Evolutionary conservation across 1,284 basidiomycete genomes (phyloP).

Genomic region (Ustilago lituana): DNA sequence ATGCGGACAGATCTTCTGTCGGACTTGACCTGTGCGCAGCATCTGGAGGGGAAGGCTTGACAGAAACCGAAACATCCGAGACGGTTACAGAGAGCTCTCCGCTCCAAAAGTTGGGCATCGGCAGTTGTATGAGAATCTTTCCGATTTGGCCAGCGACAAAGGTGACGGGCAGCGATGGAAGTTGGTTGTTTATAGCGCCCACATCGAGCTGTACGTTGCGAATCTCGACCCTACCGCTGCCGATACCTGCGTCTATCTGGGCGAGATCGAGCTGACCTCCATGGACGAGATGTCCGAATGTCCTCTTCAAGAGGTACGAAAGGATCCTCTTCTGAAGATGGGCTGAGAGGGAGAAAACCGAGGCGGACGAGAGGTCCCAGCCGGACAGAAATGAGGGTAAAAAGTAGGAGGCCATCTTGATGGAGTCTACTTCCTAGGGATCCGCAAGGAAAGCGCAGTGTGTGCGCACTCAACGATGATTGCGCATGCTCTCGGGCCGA

Average conservation of each 20-base stretch:
- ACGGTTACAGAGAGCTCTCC: slow-evolving; percentile 47
- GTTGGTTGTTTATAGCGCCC: slow-evolving; percentile 48
- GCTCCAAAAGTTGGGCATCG: slow-evolving; percentile 54
- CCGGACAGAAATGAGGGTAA: slow-evolving; percentile 36
- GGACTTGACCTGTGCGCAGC: not conserved
- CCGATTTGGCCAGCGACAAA: slow-evolving; percentile 75
- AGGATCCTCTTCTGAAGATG: slow-evolving; percentile 87
- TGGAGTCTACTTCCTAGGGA: not conserved
- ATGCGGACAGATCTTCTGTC: slow-evolving; percentile 17
- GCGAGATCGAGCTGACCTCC: slow-evolving; percentile 86
- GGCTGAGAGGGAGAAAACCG: slow-evolving; percentile 72
- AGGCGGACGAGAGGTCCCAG: slow-evolving; percentile 47
- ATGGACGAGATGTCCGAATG: slow-evolving; percentile 84
- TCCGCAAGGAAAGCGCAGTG: not conserved
- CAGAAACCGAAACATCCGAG: slow-evolving; percentile 16
- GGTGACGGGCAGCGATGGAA: slow-evolving; percentile 72
- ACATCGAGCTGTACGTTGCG: slow-evolving; percentile 82
- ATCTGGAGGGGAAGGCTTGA: not conserved
- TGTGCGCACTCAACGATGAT: slow-evolving; percentile 17
- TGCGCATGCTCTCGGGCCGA: slow-evolving; percentile 13
- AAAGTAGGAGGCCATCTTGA: slow-evolving; percentile 44
- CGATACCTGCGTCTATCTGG: slow-evolving; percentile 90
- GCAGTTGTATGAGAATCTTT: slow-evolving; percentile 51
- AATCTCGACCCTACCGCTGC: slow-evolving; percentile 85
- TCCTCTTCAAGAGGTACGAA: slow-evolving; percentile 84